Base-by-base conservation (phyloP, 2,329 filamentous ascomycete genomes). In the Fusarium stilboides region DNA sequence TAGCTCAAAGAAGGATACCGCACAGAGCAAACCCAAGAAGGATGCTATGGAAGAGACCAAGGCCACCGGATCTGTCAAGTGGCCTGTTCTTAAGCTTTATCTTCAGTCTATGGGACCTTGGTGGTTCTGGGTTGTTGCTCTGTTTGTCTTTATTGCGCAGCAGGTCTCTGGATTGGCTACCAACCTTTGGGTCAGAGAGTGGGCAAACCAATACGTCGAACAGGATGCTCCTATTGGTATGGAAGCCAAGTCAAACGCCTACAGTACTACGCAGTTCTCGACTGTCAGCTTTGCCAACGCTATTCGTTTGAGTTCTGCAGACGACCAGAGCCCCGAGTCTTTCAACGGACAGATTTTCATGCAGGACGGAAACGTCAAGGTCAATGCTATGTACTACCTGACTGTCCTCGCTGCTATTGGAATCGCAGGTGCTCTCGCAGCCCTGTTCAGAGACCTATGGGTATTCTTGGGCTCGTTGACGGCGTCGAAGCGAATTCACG, bases 131-230 rank as follows among this genome's bases (percentile, higher is more conserved):
- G 79, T 91, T 47, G 82, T 92, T 36, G 92, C 94, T 20, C 81
- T 90, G 15, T 71, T 90, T 6, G 90, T 94, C 37, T 98, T 99
- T 76, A 86, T 86, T 28, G 82, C 91, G 44, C 94, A 98, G 77
- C 96, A 99, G 77, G 78, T 97, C 34, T 92, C 92, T 6, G 92
- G 92, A 24, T 91, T 98, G 4, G 93, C 92, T 1, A 97, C 94
- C 36, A 98, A 96, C 74, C 81, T 98, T 51, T 99, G 96, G 96
- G 97, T 99, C 74, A 89, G 93, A 72, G 86, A 95, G 77, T 99
- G 96, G 96, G 92, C 95, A 17, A 97, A 98, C 77, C 91, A 96
- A 63, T 98, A 98, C 77, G 86, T 86, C 58, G 79, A 33, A 39
- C 50, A 53, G 42, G 45, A 79, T 59, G 73, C 62, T 19, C 28